These are phyloP conservation scores for Chaetomium sp. DNA, from an alignment of 2,329 filamentous ascomycete species.

Conservation along the genomic window DNA sequence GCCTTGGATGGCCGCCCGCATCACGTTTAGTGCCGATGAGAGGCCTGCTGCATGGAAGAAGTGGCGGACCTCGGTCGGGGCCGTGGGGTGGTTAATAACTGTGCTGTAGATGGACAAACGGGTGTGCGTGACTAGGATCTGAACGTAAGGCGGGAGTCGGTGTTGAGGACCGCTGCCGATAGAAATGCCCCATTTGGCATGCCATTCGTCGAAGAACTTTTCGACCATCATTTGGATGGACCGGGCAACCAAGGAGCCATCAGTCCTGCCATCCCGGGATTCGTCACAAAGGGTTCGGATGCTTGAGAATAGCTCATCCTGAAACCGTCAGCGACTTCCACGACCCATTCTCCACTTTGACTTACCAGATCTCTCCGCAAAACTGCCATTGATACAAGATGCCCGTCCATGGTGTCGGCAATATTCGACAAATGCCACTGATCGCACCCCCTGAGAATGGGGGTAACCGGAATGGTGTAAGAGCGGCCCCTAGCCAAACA, in stretches of 20 bases:
- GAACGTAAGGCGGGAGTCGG: constrained; percentile 70
- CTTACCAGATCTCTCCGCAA: constrained; percentile 66
- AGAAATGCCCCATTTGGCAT: constrained; percentile 61
- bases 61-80: constrained; percentile 68
- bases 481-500: constrained; percentile 69
- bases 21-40: constrained; percentile 72
- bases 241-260: constrained; percentile 57
- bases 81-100: constrained; percentile 74
- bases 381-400: constrained; percentile 72
- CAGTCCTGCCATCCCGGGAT: constrained; percentile 51
- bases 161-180: constrained; percentile 55
- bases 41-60: constrained; percentile 73
- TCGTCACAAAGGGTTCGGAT: constrained; percentile 63
- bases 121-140: constrained; percentile 73
- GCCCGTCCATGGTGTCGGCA: constrained; percentile 68
- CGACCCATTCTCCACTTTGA: constrained; percentile 2
- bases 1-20: constrained; percentile 72
- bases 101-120: constrained; percentile 73
- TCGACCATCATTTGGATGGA: constrained; percentile 65
- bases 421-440: constrained; percentile 66
- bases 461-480: constrained; percentile 68
- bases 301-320: constrained; percentile 59
- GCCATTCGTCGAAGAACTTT: constrained; percentile 67
- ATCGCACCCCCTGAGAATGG: constrained; percentile 67
- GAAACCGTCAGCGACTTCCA: constrained; percentile 18